Percentiles rank a stretch among this genome's conserved stretches.
Evolutionary conservation across 2,329 filamentous ascomycete species (phyloP).

Genomic region (Arthrocladium fulminans): DNA sequence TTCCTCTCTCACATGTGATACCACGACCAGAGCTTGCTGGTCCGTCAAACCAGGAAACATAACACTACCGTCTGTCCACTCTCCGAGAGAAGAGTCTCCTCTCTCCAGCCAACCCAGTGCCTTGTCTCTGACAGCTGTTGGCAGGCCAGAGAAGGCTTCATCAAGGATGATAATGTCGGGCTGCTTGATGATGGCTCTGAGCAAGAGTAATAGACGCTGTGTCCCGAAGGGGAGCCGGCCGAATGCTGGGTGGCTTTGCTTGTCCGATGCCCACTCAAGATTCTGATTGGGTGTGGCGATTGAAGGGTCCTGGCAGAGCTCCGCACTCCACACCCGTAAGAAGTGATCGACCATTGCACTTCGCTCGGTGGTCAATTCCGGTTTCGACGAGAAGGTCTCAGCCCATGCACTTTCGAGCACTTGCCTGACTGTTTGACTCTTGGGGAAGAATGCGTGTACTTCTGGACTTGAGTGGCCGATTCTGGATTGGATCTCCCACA

Average conservation of each 20-base stretch:
- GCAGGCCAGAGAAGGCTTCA: constrained; percentile 81
- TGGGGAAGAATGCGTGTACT: constrained; percentile 86
- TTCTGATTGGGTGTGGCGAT: background rate
- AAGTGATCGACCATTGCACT: constrained; percentile 56
- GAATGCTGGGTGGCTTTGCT: constrained; percentile 41
- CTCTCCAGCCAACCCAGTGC: constrained; percentile 70
- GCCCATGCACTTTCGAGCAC: constrained; percentile 82
- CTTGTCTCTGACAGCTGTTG: constrained; percentile 71
- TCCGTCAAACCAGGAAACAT: constrained; percentile 53
- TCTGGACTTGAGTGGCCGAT: constrained; percentile 93
- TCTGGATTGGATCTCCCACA: constrained; percentile 83
- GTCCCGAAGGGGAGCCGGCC: constrained; percentile 68
- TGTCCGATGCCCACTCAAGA: constrained; percentile 20
- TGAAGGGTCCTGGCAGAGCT: constrained; percentile 58
- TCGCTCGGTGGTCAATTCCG: constrained; percentile 53
- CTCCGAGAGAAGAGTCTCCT: constrained; percentile 34
- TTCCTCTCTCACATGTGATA: constrained; percentile 84
- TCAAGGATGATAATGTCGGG: constrained; percentile 78
- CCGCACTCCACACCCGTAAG: constrained; percentile 66
- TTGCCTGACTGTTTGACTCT: constrained; percentile 60
- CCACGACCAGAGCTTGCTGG: constrained; percentile 76
- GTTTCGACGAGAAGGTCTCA: constrained; percentile 69
- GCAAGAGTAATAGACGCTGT: constrained; percentile 76
- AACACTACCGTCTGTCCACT: background rate
- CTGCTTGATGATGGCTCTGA: constrained; percentile 70